Evolutionary conservation across 169 alveolate genomes (phyloP), one percentile per base, ranked within the genome.

Genomic region (Cryptosporidium baileyi): DNA sequence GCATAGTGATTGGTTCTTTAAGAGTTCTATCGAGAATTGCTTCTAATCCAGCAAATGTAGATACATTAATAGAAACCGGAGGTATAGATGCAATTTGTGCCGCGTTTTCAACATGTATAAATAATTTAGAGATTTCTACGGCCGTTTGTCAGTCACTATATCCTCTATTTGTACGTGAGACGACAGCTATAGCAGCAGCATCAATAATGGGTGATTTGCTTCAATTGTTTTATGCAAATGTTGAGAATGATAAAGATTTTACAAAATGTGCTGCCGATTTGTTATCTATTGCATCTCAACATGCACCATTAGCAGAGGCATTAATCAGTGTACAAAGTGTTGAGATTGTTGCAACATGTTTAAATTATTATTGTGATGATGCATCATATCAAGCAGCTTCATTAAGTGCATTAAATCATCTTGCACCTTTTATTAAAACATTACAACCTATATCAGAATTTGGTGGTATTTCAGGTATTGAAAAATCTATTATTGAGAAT

Each of bases 381-480:
- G 88, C 88, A 34, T 60, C 92, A 63, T 91, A 90, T 89, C 97
- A 94, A 67, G 79, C 91, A 36, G 93, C 92, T 85, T 92, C 94
- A 44, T 80, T 95, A 47, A 90, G 91, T 13, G 91, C 94, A 4
- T 94, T 94, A 49, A 93, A 93, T 85, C 91, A 94, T 44, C 79
- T 94, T 63, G 92, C 96, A 0, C 92, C 94, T n/a, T 89, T 89
- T 30, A 91, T 94, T 44, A 90, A 90, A 51, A 88, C 93, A 22
- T 88, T 95, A 15, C 90, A 90, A 15, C 89, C 91, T 34, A 92
- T 95, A n/a, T 82, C 90, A 67, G 97, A 95, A 82, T 95, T 94
- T 80, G 97, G 97, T 15, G 97, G 97, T 34, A 88, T 95, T 11
- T 91, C 89, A 38, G 97, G 97, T 17, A 91, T 95, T 36, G 91